phyloP scores from a whole-genome alignment of 108 stramenopile genomes.

The Chaetoceros tenuissimus region DNA sequence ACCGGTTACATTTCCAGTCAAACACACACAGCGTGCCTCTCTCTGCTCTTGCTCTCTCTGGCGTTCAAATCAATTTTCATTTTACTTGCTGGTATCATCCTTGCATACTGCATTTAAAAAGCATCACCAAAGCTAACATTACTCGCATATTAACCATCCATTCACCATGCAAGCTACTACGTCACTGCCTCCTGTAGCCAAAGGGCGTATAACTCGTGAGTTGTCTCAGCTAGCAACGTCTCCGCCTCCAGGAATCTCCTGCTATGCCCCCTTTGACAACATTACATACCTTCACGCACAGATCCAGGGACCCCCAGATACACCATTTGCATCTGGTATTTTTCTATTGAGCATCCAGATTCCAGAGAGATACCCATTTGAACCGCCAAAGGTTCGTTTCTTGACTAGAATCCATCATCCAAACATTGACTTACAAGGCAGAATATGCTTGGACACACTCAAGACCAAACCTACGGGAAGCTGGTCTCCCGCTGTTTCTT shows the following conservation, averaged over 20 bases:
- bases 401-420: constrained; percentile 63
- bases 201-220: constrained; percentile 46
- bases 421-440: constrained; percentile 54
- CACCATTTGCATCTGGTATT: constrained; percentile 53
- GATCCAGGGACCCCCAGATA: constrained; percentile 50
- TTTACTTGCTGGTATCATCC: no score
- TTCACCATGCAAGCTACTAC: no score
- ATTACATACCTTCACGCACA: constrained; percentile 50
- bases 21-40: no score
- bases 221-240: constrained; percentile 40
- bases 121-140: no score
- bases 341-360: constrained; percentile 46
- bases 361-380: constrained; percentile 49
- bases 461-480: constrained; percentile 47
- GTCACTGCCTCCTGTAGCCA: constrained; percentile 22
- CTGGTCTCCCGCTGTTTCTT: constrained; percentile 62
- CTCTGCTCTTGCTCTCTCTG: no score
- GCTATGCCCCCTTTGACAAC: constrained; percentile 40
- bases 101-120: no score
- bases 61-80: no score
- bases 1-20: no score
- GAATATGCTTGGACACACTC: constrained; percentile 64
- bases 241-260: constrained; percentile 60
- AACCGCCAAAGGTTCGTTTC: constrained; percentile 64
- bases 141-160: no score